Evolutionary conservation across 31 red algal genomes (phyloP).

Genomic region (Asparagopsis taxiformis): DNA sequence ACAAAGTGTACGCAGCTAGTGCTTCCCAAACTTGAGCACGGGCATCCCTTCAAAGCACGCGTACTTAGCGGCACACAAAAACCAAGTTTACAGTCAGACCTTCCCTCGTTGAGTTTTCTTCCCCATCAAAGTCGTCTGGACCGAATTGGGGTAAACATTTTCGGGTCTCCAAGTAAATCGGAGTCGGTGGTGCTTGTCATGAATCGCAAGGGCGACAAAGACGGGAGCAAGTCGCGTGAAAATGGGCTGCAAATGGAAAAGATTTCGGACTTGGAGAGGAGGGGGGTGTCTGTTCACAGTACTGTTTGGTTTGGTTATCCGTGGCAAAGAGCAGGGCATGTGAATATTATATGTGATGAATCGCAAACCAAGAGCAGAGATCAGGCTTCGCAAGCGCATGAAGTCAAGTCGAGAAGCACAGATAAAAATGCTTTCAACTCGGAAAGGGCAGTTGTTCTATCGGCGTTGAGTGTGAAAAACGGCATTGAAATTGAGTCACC

Average conservation of each 20-base stretch:
- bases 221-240: background rate
- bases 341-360: slow-evolving; percentile 5
- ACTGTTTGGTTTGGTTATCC: slow-evolving; percentile 51
- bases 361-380: slow-evolving; percentile 6
- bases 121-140: slow-evolving; percentile 25
- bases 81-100: too few species aligned
- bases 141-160: slow-evolving; percentile 71
- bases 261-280: slow-evolving; percentile 9
- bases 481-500: background rate
- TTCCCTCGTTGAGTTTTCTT: slow-evolving; percentile 47
- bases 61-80: slow-evolving; percentile 7
- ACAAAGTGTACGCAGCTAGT: slow-evolving; percentile 2
- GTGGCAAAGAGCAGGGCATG: slow-evolving; percentile 37
- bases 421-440: background rate
- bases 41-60: background rate
- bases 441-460: background rate
- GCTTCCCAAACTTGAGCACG: slow-evolving; percentile 24
- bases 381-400: background rate
- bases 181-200: slow-evolving; percentile 68
- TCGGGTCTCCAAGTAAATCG: slow-evolving; percentile 73
- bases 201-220: background rate
- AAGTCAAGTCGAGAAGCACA: background rate
- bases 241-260: slow-evolving; percentile 3
- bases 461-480: background rate
- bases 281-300: slow-evolving; percentile 19